Evolutionary conservation across 768 basidiomycete genomes (phyloP).

Genomic region (Holtermanniella nyarrowii): DNA sequence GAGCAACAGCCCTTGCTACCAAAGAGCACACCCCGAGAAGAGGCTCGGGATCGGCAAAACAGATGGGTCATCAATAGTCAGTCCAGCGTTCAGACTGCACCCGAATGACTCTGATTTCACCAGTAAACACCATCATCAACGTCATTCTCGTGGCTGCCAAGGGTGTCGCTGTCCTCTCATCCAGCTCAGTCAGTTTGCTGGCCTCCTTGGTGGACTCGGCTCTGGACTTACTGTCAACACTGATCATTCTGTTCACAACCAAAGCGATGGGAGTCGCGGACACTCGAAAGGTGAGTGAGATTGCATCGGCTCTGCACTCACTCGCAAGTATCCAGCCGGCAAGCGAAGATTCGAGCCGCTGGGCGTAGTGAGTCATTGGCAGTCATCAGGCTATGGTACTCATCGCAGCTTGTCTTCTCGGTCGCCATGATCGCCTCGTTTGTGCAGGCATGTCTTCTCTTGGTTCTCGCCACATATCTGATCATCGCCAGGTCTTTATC

Average conservation of each 20-base stretch:
- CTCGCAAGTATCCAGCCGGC: slow-evolving; percentile 36
- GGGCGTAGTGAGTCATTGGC: slow-evolving; percentile 33
- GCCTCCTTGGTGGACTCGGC: slow-evolving; percentile 43
- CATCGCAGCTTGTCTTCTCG: slow-evolving; percentile 37
- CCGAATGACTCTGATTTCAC: not conserved
- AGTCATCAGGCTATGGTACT: not conserved
- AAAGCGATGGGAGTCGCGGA: slow-evolving; percentile 36
- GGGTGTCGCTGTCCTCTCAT: slow-evolving; percentile 41
- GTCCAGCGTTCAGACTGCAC: not conserved
- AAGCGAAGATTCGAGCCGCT: slow-evolving; percentile 42
- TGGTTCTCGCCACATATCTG: not conserved
- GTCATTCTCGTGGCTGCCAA: slow-evolving; percentile 41
- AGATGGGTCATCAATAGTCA: not conserved
- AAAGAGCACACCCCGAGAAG: not conserved
- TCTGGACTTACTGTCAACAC: slow-evolving; percentile 42
- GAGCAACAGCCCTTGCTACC: slow-evolving; percentile 22
- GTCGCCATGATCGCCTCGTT: slow-evolving; percentile 43
- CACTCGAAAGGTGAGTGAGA: slow-evolving; percentile 19
- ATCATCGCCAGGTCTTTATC: slow-evolving; percentile 37
- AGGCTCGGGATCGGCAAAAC: not conserved
- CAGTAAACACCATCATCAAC: slow-evolving; percentile 40
- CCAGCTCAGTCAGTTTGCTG: slow-evolving; percentile 42
- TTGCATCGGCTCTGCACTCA: not conserved
- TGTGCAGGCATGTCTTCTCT: slow-evolving; percentile 23
- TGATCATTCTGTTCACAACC: slow-evolving; percentile 43